Evolutionary conservation across 2,329 filamentous ascomycete species (phyloP), one percentile per base, ranked within the genome.

Genomic region (Ophiosphaerella korrae): DNA sequence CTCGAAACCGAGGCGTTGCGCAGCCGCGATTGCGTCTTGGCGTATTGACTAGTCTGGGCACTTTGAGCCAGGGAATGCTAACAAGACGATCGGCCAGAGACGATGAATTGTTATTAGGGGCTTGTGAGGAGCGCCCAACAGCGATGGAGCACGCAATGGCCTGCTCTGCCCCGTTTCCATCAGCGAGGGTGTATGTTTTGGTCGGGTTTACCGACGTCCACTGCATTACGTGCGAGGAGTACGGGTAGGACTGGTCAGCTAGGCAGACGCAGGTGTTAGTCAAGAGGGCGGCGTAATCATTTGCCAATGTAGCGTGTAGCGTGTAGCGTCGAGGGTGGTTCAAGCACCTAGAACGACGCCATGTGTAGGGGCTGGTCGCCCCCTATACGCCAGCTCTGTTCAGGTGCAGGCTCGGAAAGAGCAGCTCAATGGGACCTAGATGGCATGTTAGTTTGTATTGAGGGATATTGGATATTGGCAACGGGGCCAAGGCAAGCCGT

Each of bases 71-170:
- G 9, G 48, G 23, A 5, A 59, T 54, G 34, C 52, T 40, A n/a
- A 52, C 29, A 14, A 55, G 31, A 46, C 55, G 53, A 5, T 49
- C 46, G n/a, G 44, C 16, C 37, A 61, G 42, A 9, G 42, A 57
- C 37, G 50, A 48, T 23, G 42, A 16, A 50, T 62, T 12, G 63
- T 66, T 50, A 59, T 63, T 43, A 64, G 48, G 24, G 60, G 57
- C n/a, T 47, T 55, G 35, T 58, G 46, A 26, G 23, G 12, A 9
- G 49, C 51, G 59, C 61, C 63, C 61, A 64, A 42, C 63, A 64
- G 42, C 41, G 50, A 57, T 24, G 64, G 48, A n/a, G 58, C 53
- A 14, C 47, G 45, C 57, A 62, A 32, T 53, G 48, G 16, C 55
- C 55, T 45, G 50, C 50, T 36, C 29, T 49, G 34, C 43, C 51